Conservation (phyloP, 176 grass and related monocot genomes). For the Aegilops sharonensis region DNA sequence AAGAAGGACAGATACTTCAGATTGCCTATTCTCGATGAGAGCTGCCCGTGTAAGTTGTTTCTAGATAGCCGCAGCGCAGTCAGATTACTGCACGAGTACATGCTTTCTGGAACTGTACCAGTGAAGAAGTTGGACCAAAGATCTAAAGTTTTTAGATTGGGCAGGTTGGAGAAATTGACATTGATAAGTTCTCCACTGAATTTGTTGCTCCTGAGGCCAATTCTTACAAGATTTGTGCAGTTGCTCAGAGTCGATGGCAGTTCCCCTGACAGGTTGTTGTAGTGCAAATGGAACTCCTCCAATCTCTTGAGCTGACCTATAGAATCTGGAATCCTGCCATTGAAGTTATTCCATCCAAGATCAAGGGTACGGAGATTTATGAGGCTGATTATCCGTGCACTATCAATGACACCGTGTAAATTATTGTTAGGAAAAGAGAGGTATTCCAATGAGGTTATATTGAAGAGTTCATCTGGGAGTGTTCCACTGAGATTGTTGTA, state of each 20-base stretch:
- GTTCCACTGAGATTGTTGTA: constrained; percentile 11
- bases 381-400: neutral
- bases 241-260: neutral
- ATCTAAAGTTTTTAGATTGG: constrained; percentile 29
- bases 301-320: constrained; percentile 11
- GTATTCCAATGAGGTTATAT: neutral
- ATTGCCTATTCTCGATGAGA: too few relatives aligned
- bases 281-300: neutral
- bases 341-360: constrained; percentile 3
- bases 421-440: constrained; percentile 27
- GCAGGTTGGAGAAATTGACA: constrained; percentile 34
- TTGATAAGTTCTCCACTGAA: constrained; percentile 30
- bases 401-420: neutral
- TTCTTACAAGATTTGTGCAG: constrained; percentile 2
- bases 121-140: neutral
- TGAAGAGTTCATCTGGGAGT: constrained; percentile 24
- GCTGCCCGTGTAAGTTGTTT: neutral
- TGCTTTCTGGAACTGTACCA: neutral
- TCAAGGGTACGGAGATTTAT: neutral
- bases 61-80: neutral
- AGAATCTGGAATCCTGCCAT: neutral
- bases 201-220: constrained; percentile 30
- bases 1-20: too few relatives aligned
- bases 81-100: too few relatives aligned
- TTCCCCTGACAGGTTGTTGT: constrained; percentile 17